Conservation (phyloP, 257 asterid species). For the Lycium ferocissimum region DNA sequence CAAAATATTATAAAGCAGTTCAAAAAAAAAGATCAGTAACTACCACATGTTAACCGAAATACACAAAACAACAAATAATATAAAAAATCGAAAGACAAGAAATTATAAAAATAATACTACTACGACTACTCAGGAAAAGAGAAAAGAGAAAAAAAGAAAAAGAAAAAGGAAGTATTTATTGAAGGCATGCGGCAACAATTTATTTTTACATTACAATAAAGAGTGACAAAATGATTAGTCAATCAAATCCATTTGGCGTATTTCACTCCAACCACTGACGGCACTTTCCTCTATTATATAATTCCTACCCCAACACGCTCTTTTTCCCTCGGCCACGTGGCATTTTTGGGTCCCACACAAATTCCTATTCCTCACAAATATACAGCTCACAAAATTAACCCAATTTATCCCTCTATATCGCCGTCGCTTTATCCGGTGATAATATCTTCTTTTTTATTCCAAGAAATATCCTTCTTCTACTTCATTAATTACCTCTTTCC, state of each 20-base stretch:
- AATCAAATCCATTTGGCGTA: not conserved
- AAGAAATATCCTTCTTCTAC: not conserved
- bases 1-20: too few relatives aligned
- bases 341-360: conserved; percentile 40
- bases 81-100: too few relatives aligned
- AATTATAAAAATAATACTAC: too few relatives aligned
- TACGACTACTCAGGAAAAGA: too few relatives aligned
- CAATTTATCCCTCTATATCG: conserved; percentile 36
- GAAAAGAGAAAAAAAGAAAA: too few relatives aligned
- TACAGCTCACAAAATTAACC: conserved; percentile 34
- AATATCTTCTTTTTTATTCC: not conserved
- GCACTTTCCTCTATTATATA: conserved; percentile 34
- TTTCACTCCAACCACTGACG: conserved; percentile 44
- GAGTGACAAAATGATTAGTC: not conserved
- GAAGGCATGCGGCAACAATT: too few relatives aligned
- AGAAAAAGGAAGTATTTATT: too few relatives aligned
- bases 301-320: not conserved
- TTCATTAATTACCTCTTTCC: not conserved
- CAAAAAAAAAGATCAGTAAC: too few relatives aligned
- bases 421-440: conserved; percentile 63
- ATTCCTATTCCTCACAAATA: not conserved
- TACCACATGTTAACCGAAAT: too few relatives aligned
- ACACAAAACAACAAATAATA: too few relatives aligned
- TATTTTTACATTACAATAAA: too few relatives aligned
- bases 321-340: conserved; percentile 51